Conservation (phyloP, 257 asterid species). For the Solanum okadae region DNA sequence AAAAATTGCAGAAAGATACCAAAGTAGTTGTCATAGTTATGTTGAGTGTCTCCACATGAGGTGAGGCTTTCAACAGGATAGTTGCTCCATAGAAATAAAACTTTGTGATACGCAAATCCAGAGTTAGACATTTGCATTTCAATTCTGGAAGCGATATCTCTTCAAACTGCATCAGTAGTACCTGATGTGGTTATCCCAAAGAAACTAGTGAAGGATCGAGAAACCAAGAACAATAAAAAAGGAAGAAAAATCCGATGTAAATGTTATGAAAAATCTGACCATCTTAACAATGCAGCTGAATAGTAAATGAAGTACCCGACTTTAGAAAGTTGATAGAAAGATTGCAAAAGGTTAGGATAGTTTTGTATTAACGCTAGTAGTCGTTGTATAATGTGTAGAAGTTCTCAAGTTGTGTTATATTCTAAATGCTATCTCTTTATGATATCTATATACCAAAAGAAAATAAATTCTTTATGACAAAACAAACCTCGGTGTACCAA, state of each 20-base stretch:
- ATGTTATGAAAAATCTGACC: neutral
- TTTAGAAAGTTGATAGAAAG: neutral
- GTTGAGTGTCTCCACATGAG: neutral
- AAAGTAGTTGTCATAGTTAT: neutral
- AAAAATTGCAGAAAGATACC: neutral
- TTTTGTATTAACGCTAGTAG: neutral
- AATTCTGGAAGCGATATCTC: neutral
- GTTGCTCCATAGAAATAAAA: neutral
- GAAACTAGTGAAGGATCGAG: neutral
- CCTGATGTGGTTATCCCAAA: neutral
- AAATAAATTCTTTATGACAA: too few species aligned
- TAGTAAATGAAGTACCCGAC: too few species aligned
- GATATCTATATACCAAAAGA: neutral
- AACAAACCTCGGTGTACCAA: neutral
- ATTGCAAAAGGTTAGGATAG: neutral
- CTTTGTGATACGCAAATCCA: neutral
- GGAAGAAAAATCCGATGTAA: neutral
- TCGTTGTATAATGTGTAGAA: neutral
- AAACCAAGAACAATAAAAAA: neutral
- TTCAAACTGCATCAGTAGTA: neutral
- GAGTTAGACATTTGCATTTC: neutral
- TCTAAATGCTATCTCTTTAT: neutral
- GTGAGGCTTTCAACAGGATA: neutral
- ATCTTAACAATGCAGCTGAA: neutral
- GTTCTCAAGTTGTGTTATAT: neutral